Evolutionary conservation across 2,329 filamentous ascomycete genomes (phyloP), one percentile per base, ranked within the genome.

Genomic region (Neoarthrinium moseri): DNA sequence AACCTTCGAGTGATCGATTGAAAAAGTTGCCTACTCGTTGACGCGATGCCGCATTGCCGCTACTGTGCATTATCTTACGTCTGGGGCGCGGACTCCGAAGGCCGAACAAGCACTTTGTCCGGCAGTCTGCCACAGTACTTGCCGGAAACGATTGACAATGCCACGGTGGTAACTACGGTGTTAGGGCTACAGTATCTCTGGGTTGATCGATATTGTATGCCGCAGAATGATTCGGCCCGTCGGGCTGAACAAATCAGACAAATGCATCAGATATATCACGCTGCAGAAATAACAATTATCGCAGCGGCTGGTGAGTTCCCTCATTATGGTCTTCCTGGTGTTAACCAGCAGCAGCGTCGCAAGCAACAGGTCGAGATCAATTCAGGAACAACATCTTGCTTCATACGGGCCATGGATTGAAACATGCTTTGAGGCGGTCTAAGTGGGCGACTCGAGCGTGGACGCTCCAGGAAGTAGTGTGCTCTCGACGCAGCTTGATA

Each of bases 381-480:
- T n/a, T n/a, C 5, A 12, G 13, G 18, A 35, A 15, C 15, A 6
- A 13, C 5, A 21, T 13, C 21, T 17, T 24, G 13, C 35, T 68
- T 52, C 8, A 58, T 66, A 7, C 60, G 63, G 2, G 51, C 60
- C 2, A 57, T 48, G 50, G 23, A 34, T 54, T 3, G 0, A 50
- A 12, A 46, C 51, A n/a, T 30, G 46, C 2, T 32, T 36, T 6
- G 17, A 5, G 4, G 67, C 65, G 1, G n/a, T n/a, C n/a, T n/a
- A 54, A 50, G 3, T 70, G 67, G 67, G 63, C 58, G 11, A 57
- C 60, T 1, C 56, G 67, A 17, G 67, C 62, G 6, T 70, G 67
- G 67, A 70, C 67, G 0, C 70, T 66, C 21, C 67, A 70, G 43
- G 67, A 70, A 49, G 65, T 61, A 2, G 51, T 69, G 0, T 53